Conservation (phyloP, 2,329 filamentous ascomycete species). For the Cercospora sojina region DNA sequence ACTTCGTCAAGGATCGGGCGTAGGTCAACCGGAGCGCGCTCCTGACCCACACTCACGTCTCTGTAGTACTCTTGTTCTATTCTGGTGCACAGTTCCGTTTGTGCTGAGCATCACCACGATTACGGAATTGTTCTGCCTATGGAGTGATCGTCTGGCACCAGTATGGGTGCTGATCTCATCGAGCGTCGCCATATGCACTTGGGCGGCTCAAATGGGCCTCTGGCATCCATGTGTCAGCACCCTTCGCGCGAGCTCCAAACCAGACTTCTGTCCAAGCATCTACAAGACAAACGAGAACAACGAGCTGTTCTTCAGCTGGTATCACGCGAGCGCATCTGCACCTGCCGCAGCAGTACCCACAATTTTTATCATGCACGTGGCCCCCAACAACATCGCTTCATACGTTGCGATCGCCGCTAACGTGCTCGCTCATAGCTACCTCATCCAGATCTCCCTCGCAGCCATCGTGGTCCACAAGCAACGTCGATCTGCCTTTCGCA, state of each 20-base stretch:
- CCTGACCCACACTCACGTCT: background rate
- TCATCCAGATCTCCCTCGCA: slow-evolving; percentile 10
- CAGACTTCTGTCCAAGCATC: slow-evolving; percentile 18
- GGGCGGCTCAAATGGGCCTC: slow-evolving; percentile 18
- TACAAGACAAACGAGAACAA: slow-evolving; percentile 10
- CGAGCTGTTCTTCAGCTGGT: slow-evolving; percentile 17
- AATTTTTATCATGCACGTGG: slow-evolving; percentile 20
- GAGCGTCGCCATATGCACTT: slow-evolving; percentile 10
- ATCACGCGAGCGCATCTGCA: slow-evolving; percentile 12
- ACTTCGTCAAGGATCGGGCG: slow-evolving; percentile 12
- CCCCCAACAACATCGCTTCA: background rate
- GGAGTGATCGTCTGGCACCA: slow-evolving; percentile 17
- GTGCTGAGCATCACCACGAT: slow-evolving; percentile 11
- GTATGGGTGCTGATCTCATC: slow-evolving; percentile 17
- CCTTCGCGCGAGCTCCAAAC: background rate
- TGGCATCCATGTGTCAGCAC: slow-evolving; percentile 16
- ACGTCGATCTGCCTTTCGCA: slow-evolving; percentile 3
- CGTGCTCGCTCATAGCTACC: background rate
- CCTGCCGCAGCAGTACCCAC: slow-evolving; percentile 16
- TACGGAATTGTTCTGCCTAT: slow-evolving; percentile 16
- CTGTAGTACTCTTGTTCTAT: slow-evolving; percentile 20
- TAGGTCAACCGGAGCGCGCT: slow-evolving; percentile 8
- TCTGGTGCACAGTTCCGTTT: slow-evolving; percentile 22
- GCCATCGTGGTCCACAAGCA: slow-evolving; percentile 10
- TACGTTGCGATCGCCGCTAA: background rate